Conservation (phyloP, 1,139 yeast genomes). For the Candida pseudoviswanathii region DNA sequence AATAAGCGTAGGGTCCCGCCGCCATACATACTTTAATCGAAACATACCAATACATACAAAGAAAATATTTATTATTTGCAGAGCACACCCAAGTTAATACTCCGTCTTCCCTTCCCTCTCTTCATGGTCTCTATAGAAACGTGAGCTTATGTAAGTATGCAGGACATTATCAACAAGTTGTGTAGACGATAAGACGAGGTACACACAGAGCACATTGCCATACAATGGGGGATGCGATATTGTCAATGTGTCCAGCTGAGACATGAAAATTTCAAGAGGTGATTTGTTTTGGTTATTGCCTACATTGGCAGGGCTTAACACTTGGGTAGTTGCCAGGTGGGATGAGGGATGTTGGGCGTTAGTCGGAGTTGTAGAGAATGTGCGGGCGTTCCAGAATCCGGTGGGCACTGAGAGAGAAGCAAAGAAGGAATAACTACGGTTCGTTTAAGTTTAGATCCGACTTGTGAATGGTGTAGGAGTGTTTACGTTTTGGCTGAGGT, state of each 20-base stretch:
- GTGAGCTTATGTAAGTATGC: neutral
- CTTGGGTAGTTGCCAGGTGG: neutral
- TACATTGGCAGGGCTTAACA: neutral
- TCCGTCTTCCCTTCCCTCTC: neutral
- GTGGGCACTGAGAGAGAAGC: too few relatives aligned
- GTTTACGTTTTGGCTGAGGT: neutral
- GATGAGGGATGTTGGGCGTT: neutral
- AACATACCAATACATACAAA: neutral
- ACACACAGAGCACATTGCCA: neutral
- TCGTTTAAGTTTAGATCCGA: too few relatives aligned
- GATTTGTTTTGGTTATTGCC: conserved; percentile 3
- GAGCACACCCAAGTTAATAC: neutral
- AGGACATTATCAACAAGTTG: neutral
- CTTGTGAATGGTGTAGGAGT: too few relatives aligned
- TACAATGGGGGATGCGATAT: neutral
- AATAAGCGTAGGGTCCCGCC: conserved; percentile 22
- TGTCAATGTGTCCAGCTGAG: neutral
- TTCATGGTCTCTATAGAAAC: neutral
- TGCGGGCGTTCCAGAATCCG: too few relatives aligned
- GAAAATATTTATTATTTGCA: conserved; percentile 3
- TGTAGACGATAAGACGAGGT: neutral
- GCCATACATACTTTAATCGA: neutral
- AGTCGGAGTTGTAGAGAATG: too few relatives aligned
- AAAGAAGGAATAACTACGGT: too few relatives aligned
- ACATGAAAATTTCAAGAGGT: neutral